Evolutionary conservation across 2,329 filamentous ascomycete species (phyloP), one percentile per base, ranked within the genome.

Genomic region (Aureobasidium uvarum): DNA sequence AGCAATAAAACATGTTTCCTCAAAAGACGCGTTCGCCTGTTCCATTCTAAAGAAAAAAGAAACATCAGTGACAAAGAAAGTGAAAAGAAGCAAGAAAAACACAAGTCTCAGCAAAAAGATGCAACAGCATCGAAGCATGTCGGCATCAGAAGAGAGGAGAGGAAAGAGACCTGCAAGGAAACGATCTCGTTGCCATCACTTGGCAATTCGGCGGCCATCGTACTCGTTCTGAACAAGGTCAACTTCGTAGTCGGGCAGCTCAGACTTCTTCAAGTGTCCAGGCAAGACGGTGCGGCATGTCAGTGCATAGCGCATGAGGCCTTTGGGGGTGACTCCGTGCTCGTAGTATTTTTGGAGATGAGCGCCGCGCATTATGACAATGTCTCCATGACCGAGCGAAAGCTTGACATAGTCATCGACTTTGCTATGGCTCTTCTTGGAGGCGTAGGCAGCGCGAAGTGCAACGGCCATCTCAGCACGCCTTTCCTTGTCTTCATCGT

Each of bases 331-430:
- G 0, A 87, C 84, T 23, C 77, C 76, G 70, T 87, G 85, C 80
- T 88, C 85, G 64, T 86, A 86, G 23, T 81, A 78, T 68, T 80
- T 77, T 69, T 90, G 88, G 14, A 90, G 83, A 0, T 77, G 75
- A 0, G 76, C 76, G 0, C 86, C 86, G 68, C 86, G 81, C 86
- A 89, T 89, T 20, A 89, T 76, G 2, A 86, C 80, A 13, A 89
- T 81, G 71, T 89, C 87, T 0, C 87, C 87, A 71, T 90, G 87
- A 8, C 80, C 77, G 3, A 90, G 75, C 1, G 77, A 75, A 71
- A 86, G 72, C 1, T 74, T 77, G 16, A 85, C 74, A 11, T 76
- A 64, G 25, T 72, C 51, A 1, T 62, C 45, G 23, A 45, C 45
- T 16, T 41, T 50, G 75, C 36, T 70, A 71, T 1, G 72, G 71